These are phyloP conservation scores for Quercus phellos DNA, from an alignment of 331 rosid genomes.

Conservation along the genomic window DNA sequence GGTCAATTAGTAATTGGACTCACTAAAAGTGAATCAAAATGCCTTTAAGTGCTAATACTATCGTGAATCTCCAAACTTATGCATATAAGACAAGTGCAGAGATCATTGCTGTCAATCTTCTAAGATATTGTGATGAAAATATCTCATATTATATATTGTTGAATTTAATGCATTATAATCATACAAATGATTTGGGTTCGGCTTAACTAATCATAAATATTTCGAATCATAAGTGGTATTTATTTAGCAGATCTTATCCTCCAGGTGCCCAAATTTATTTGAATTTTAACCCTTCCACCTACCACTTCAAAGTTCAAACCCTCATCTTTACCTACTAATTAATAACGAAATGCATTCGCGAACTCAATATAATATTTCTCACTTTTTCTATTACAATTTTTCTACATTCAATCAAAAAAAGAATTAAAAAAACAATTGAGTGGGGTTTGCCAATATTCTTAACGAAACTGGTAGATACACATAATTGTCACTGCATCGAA, in stretches of 20 bases:
- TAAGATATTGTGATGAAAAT: not conserved
- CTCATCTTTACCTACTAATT: not conserved
- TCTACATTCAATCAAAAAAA: conserved; percentile 19
- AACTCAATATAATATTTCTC: not conserved
- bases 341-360: not conserved
- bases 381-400: not conserved
- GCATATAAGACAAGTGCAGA: not conserved
- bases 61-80: not conserved
- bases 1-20: no score
- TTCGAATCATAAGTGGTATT: not conserved
- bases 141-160: not conserved
- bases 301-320: not conserved
- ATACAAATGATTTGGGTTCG: not conserved
- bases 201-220: not conserved
- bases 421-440: conserved; percentile 8
- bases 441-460: not conserved
- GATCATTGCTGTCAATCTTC: not conserved
- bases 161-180: not conserved
- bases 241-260: not conserved
- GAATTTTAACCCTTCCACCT: not conserved
- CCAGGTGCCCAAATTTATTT: not conserved
- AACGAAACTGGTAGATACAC: conserved; percentile 30
- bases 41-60: no score
- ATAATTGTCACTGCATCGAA: conserved; percentile 27
- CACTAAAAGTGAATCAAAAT: no score